phyloP scores from a whole-genome alignment of 116 monocot species.

The Thalassia testudinum region DNA sequence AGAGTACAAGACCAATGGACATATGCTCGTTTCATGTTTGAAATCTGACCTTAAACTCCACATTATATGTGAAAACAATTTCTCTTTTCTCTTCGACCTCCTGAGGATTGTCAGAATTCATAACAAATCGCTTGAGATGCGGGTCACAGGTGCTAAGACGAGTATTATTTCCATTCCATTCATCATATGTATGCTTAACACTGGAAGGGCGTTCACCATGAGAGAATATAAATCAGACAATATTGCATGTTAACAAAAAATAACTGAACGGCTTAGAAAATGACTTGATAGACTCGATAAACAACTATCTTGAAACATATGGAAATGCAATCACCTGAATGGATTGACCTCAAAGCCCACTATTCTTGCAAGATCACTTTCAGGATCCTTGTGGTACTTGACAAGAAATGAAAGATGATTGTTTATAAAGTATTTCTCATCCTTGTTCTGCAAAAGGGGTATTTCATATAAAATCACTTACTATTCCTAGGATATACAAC shows the following conservation, averaged over 20 bases:
- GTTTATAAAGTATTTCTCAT: conserved; percentile 74
- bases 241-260: too few species aligned
- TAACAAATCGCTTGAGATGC: conserved; percentile 49
- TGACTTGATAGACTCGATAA: too few species aligned
- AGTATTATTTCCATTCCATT: conserved; percentile 62
- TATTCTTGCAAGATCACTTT: conserved; percentile 64
- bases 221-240: too few species aligned
- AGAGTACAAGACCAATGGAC: neutral
- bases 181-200: conserved; percentile 73
- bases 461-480: too few species aligned
- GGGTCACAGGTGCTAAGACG: conserved; percentile 75
- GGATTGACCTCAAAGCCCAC: conserved; percentile 95
- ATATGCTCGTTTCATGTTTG: too few species aligned
- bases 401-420: conserved; percentile 87
- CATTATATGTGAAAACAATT: conserved; percentile 91
- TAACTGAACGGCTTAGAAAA: too few species aligned
- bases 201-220: conserved; percentile 12
- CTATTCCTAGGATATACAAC: too few species aligned
- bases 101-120: conserved; percentile 63
- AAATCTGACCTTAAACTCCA: conserved; percentile 64
- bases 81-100: conserved; percentile 79
- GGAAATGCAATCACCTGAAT: conserved; percentile 41
- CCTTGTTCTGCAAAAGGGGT: conserved; percentile 34
- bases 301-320: too few species aligned
- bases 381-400: conserved; percentile 72